Evolutionary conservation across 2,329 filamentous ascomycete species (phyloP), one percentile per base, ranked within the genome.

Genomic region (Dactylellina drechsleri): DNA sequence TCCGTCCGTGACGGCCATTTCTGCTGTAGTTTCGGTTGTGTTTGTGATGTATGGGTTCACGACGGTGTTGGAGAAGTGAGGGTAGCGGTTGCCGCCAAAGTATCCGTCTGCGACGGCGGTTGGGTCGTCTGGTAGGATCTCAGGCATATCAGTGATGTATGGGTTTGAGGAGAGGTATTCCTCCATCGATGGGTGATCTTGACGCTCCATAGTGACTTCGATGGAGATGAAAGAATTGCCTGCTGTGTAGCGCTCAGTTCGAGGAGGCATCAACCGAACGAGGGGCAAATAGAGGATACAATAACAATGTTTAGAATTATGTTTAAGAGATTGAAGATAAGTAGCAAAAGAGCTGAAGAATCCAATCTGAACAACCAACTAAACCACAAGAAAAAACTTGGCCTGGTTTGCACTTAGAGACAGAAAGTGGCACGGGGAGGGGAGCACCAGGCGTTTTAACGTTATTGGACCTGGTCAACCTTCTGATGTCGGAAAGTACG

Each of bases 401-500:
- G 31, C 31, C 31, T 36, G 31, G 31, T 36, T 36, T 36, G 31
- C 31, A 36, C 59, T 58, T 47, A 70, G 50, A 62, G 49, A 57
- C 66, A 26, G 56, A 68, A 70, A 41, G 36, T 53, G 65, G 56
- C 53, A 58, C 53, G 31, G 31, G 62, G 62, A 62, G 71, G 71
- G 64, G 66, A 18, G 16, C 57, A 65, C 61, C 62, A 64, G 71
- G 45, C 58, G 60, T 62, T 75, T 64, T 49, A 67, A 71, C 58
- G 45, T 62, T 54, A 64, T 71, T 59, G 28, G 54, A 20, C 49
- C 49, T 64, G 57, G 68, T 75, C 23, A 59, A 64, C 59, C 66
- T 57, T 75, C 61, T 73, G 61, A 49, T 66, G 59, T 64, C 64
- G 71, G 64, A 68, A 57, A 57, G 71, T 75, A 67, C 71, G 71